These are phyloP conservation scores for Claviceps digitariae DNA, from an alignment of 2,329 filamentous ascomycete species.

Conservation along the genomic window DNA sequence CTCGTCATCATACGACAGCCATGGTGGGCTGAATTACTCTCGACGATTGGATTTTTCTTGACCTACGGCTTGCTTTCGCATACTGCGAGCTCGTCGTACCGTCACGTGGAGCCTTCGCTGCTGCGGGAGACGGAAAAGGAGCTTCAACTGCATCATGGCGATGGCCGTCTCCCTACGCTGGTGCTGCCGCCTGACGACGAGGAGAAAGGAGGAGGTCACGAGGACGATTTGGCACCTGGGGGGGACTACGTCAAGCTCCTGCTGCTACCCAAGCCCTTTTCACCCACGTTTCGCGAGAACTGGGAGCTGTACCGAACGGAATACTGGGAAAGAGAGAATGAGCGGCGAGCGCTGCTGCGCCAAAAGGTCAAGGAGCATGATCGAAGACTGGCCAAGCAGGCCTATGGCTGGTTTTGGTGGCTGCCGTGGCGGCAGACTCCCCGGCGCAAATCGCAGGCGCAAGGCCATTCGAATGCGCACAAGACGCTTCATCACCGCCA, in stretches of 20 bases:
- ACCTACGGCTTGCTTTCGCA: conserved; percentile 62
- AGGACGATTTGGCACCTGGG: conserved; percentile 81
- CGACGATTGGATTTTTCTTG: conserved; percentile 61
- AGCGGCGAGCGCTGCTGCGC: conserved; percentile 62
- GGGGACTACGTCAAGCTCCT: conserved; percentile 88
- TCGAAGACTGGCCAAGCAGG: conserved; percentile 50
- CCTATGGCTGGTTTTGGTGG: conserved; percentile 76
- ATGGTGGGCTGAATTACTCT: conserved; percentile 67
- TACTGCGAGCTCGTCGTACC: conserved; percentile 56
- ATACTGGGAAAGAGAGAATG: conserved; percentile 96
- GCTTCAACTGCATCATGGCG: conserved; percentile 29
- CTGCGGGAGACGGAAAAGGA: conserved; percentile 47
- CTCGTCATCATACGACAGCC: conserved; percentile 76
- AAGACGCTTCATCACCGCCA: conserved; percentile 25
- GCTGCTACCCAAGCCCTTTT: conserved; percentile 87
- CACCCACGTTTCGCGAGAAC: conserved; percentile 84
- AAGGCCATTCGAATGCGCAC: conserved; percentile 5
- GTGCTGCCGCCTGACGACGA: conserved; percentile 37
- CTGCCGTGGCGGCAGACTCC: conserved; percentile 47
- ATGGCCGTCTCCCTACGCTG: conserved; percentile 12
- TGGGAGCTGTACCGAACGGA: conserved; percentile 92
- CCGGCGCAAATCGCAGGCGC: conserved; percentile 15
- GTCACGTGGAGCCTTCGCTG: conserved; percentile 56
- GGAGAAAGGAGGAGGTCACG: conserved; percentile 51
- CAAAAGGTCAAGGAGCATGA: conserved; percentile 56